Conservation (phyloP, 164 flowering plant species). For the Vitis labrusca region DNA sequence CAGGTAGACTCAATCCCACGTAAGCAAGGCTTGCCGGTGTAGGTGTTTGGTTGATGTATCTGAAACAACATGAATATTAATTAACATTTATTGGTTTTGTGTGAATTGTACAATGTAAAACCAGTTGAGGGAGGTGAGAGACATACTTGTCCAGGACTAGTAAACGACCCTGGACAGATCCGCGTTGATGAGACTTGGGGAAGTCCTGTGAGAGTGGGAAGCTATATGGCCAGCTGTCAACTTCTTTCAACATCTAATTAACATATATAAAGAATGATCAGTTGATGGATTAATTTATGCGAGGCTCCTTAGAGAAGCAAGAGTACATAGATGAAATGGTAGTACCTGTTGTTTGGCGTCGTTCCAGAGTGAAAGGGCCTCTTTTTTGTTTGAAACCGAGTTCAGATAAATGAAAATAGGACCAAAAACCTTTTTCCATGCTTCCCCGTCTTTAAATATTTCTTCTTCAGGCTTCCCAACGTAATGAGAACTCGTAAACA, state of each 20-base stretch:
- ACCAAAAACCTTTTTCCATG: constrained; percentile 50
- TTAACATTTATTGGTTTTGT: no score
- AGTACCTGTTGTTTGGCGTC: constrained; percentile 44
- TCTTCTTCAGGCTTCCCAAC: constrained; percentile 24
- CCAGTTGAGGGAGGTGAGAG: not conserved
- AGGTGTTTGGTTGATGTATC: constrained; percentile 17
- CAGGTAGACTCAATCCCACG: constrained; percentile 54
- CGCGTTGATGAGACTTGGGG: constrained; percentile 35
- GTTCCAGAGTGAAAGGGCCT: constrained; percentile 29
- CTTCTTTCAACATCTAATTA: constrained; percentile 44
- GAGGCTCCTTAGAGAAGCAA: no score
- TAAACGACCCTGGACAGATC: constrained; percentile 45
- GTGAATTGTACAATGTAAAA: no score
- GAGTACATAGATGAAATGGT: no score
- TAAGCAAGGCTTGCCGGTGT: constrained; percentile 31
- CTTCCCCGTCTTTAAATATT: constrained; percentile 29
- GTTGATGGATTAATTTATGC: no score
- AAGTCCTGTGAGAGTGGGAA: constrained; percentile 57
- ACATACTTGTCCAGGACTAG: constrained; percentile 44
- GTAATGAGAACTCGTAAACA: constrained; percentile 37
- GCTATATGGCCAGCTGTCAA: constrained; percentile 56
- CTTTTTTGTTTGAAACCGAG: constrained; percentile 14
- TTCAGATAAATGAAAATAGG: constrained; percentile 42
- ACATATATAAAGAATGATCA: no score
- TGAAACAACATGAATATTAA: not conserved